These are phyloP conservation scores for Acacia melanoxylon DNA, from an alignment of 306 rosid species.

Conservation along the genomic window DNA sequence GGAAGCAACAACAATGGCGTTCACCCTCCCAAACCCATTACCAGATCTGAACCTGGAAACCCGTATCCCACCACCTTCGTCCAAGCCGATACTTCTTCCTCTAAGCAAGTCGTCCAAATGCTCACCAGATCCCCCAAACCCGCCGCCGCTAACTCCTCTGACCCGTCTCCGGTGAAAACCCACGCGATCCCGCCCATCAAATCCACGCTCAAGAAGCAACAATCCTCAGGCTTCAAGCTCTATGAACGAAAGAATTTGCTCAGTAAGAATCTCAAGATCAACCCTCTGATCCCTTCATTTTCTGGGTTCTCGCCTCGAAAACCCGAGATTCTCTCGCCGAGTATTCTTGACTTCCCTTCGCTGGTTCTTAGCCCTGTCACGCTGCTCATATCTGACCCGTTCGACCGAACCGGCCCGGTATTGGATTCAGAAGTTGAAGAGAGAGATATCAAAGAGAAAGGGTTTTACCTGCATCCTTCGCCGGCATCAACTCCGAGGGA, in stretches of 20 bases:
- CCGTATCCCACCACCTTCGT: no score
- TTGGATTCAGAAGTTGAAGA: conserved; percentile 64
- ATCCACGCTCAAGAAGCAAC: conserved; percentile 55
- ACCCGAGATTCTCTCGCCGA: conserved; percentile 73
- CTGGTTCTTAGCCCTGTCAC: conserved; percentile 91
- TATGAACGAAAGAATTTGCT: conserved; percentile 80
- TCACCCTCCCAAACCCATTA: no score
- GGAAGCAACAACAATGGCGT: conserved; percentile 6
- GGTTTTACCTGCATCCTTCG: no score
- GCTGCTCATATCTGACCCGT: conserved; percentile 88
- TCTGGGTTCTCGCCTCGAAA: conserved; percentile 47
- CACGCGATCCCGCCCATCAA: conserved; percentile 80
- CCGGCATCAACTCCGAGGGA: no score
- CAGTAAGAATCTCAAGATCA: conserved; percentile 56
- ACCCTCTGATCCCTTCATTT: conserved; percentile 42
- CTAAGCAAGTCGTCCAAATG: no score
- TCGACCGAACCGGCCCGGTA: conserved; percentile 48
- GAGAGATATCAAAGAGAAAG: conserved; percentile 74
- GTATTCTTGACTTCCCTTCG: conserved; percentile 78
- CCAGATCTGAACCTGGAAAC: no score
- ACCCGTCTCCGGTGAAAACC: no score
- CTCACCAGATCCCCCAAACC: no score
- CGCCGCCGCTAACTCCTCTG: no score
- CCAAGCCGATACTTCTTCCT: no score
- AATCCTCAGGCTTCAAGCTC: conserved; percentile 72